Base-by-base conservation (phyloP, 164 flowering plant genomes). In the Buxus sempervirens region DNA sequence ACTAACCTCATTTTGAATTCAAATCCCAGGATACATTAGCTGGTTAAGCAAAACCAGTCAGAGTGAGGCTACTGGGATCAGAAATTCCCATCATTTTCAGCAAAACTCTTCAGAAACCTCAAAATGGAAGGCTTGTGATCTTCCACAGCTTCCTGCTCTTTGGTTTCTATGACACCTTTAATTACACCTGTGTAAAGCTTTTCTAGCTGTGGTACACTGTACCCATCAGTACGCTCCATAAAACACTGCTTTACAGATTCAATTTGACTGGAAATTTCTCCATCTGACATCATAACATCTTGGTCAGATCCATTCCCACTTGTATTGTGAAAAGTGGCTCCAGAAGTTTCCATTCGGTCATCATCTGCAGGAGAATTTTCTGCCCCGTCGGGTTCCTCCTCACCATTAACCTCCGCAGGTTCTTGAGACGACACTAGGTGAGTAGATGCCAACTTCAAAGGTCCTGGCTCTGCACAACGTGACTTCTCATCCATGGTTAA, bases 191-290 rank as follows among this genome's bases (percentile, higher is more conserved):
- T 75, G 78, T 96, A 91, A 7, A 96, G 85, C 78, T 93, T 88
- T 76, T 96, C 99, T 42, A 96, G 90, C 81, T 88, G 91, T 9
- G 99, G 98, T 60, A 96, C 83, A 41, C 79, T 83, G 61, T 86
- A 93, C 24, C 73, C 85, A 66, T 80, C 81, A 0, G 88, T 84
- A 10, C 75, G 76, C 66, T 82, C 89, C 68, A 90, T 64, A 58
- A 93, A 75, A 9, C 66, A 80, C 69, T 71, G 80, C 84, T 87
- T 93, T 54, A 88, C 41, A 16, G 82, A 65, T 58, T 90, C 93
- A 22, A 84, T 77, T 72, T 82, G 80, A 53, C 68, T 41, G n/a
- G 74, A 62, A 59, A 78, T 54, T 24, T 89, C 90, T 45, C 21
- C 81, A 72, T 89, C 90, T 10, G 68, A 63, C 87, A 88, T 80